These are phyloP conservation scores for Andrographis paniculata DNA, from an alignment of 305 asterid species.

Conservation along the genomic window DNA sequence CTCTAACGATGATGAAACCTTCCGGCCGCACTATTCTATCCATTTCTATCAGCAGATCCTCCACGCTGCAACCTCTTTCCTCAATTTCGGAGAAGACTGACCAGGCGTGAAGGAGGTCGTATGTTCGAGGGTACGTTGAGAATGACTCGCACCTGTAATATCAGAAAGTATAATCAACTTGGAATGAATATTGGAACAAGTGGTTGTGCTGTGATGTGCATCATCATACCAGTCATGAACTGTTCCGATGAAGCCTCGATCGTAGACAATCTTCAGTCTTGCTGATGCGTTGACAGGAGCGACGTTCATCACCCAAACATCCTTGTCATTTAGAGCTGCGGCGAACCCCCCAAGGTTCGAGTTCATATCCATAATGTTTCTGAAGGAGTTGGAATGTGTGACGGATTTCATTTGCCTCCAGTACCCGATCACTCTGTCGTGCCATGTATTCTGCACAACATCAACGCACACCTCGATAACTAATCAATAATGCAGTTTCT, in stretches of 20 bases:
- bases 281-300: conserved; percentile 62
- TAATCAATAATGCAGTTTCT: no score
- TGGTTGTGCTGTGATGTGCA: no score
- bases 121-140: conserved; percentile 92
- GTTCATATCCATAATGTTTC: conserved; percentile 95
- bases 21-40: conserved; percentile 81
- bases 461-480: conserved; percentile 7
- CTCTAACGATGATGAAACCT: conserved; percentile 73
- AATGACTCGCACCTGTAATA: conserved; percentile 87
- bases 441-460: conserved; percentile 61
- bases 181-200: no score
- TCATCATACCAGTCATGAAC: conserved; percentile 84
- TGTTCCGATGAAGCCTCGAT: conserved; percentile 84
- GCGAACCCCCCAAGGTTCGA: conserved; percentile 85
- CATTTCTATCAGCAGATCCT: conserved; percentile 84
- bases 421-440: conserved; percentile 56
- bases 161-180: no score
- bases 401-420: conserved; percentile 82
- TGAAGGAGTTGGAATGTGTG: conserved; percentile 42
- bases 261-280: conserved; percentile 60
- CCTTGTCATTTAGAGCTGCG: conserved; percentile 69
- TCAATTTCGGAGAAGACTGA: conserved; percentile 57
- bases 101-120: conserved; percentile 88
- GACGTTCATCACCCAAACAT: conserved; percentile 93
- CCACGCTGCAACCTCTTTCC: conserved; percentile 62